These are phyloP conservation scores for Cryptococcus floricola DNA, from an alignment of 1,284 basidiomycete genomes.

Conservation along the genomic window DNA sequence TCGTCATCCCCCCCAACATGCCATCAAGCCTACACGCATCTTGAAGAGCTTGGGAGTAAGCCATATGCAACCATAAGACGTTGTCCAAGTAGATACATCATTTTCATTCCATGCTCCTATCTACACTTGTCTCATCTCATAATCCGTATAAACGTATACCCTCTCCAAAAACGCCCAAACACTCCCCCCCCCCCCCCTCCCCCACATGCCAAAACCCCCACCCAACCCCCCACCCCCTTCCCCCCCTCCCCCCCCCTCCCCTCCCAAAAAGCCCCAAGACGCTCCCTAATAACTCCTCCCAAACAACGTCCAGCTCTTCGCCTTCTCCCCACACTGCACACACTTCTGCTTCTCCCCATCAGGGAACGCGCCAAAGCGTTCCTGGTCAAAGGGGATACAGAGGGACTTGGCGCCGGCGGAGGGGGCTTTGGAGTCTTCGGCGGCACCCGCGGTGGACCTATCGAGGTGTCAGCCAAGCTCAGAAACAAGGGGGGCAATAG, in stretches of 20 bases:
- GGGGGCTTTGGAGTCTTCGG: slow-evolving; percentile 88
- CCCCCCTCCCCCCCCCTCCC: not conserved
- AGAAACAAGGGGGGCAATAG: slow-evolving; percentile 1
- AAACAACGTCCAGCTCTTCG: slow-evolving; percentile 90
- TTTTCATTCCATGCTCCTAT: no score
- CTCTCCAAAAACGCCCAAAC: no score
- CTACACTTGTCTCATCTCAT: no score
- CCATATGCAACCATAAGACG: no score
- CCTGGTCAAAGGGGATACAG: slow-evolving; percentile 94
- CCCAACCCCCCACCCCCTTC: no score
- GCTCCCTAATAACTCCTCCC: slow-evolving; percentile 56
- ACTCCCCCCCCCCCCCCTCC: no score
- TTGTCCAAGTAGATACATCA: no score
- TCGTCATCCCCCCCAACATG: no score
- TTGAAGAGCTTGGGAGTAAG: no score
- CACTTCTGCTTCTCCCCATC: slow-evolving; percentile 78
- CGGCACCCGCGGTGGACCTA: slow-evolving; percentile 61
- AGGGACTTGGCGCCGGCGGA: slow-evolving; percentile 98
- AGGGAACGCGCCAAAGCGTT: slow-evolving; percentile 60
- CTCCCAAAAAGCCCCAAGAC: not conserved
- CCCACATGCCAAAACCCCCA: no score
- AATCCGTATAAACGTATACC: no score
- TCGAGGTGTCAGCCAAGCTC: not conserved
- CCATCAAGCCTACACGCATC: no score
- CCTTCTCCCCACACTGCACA: slow-evolving; percentile 73